Evolutionary conservation across 768 basidiomycete genomes (phyloP), one percentile per base, ranked within the genome.

Genomic region (Boletus sp.): DNA sequence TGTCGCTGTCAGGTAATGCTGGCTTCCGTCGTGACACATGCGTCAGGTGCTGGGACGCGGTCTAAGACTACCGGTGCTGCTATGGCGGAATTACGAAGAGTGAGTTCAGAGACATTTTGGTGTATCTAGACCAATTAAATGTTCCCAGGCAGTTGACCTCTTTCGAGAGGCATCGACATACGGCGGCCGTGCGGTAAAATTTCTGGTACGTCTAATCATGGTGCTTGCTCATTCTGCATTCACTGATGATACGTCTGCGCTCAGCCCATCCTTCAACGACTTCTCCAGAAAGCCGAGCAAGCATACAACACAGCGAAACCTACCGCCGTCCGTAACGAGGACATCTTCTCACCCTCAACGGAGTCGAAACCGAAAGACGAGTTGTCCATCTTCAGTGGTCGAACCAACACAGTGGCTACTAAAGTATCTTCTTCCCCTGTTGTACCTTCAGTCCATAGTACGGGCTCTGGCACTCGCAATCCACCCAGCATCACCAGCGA

Each of bases 31-130:
- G 86, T 87, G 1, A 89, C 85, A 13, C 84, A 85, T 50, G 80
- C 82, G 33, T 77, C 82, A 14, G 69, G 70, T 14, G 50, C 19
- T 9, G 70, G 74, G 8, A 67, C 73, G 5, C 75, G 76, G 37
- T 86, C 82, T 2, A 88, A 86, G 64, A 83, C 87, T 19, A 87
- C 88, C 0, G 76, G 81, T 14, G 86, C 85, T 13, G 89, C 90
- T 1, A 65, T 91, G 54, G 63, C 81, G 14, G 87, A 90, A 65
- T 70, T 91, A 6, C 79, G 80, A 38, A 60, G 50, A 53, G 66
- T 69, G 15, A 47, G 67, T 58, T 37, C 25, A 32, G 39, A 35
- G 10, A 27, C 3, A 13, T 7, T n/a, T 15, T 17, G 14, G 17
- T 7, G 19, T 23, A 37, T 27, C 10, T 35, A 32, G 35, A 32